These are phyloP conservation scores for Malus sieversii DNA, from an alignment of 306 rosid species.

Conservation along the genomic window DNA sequence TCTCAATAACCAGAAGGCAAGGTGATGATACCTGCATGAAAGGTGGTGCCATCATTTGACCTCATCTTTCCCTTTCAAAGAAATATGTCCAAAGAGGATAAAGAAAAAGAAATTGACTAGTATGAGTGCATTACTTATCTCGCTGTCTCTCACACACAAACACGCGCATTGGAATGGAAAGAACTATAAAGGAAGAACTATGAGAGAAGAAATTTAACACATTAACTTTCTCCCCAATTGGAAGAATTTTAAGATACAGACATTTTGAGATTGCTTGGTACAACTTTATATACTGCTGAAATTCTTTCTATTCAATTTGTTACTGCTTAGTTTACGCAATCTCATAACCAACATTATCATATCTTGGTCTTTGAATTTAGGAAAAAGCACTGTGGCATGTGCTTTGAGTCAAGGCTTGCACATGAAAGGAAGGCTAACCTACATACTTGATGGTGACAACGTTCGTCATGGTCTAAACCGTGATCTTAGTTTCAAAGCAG, in stretches of 20 bases:
- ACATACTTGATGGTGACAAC: constrained; percentile 95
- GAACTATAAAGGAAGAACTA: not conserved
- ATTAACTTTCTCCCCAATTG: not conserved
- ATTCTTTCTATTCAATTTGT: not conserved
- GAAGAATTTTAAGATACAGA: not conserved
- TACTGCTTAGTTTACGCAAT: not conserved
- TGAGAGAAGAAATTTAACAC: not conserved
- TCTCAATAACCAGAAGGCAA: constrained; percentile 3
- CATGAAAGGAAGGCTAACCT: constrained; percentile 63
- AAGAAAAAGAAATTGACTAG: not conserved
- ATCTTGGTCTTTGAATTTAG: constrained; percentile 38
- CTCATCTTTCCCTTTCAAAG: constrained; percentile 5
- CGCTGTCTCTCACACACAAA: not conserved
- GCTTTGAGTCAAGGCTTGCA: constrained; percentile 77
- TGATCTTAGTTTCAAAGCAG: constrained; percentile 81
- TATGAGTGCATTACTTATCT: not conserved
- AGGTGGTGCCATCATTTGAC: constrained; percentile 14
- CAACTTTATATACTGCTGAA: no score
- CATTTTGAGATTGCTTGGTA: not conserved
- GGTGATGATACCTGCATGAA: constrained; percentile 1
- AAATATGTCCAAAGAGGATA: not conserved
- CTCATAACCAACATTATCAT: constrained; percentile 6
- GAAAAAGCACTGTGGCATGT: constrained; percentile 95
- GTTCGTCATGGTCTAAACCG: constrained; percentile 86
- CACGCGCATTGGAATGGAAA: not conserved